Percentiles rank a stretch among this genome's conserved stretches.
These are phyloP conservation scores for Calonectria fujianensis DNA, from an alignment of 2,329 filamentous ascomycete species.

Conservation along the genomic window DNA sequence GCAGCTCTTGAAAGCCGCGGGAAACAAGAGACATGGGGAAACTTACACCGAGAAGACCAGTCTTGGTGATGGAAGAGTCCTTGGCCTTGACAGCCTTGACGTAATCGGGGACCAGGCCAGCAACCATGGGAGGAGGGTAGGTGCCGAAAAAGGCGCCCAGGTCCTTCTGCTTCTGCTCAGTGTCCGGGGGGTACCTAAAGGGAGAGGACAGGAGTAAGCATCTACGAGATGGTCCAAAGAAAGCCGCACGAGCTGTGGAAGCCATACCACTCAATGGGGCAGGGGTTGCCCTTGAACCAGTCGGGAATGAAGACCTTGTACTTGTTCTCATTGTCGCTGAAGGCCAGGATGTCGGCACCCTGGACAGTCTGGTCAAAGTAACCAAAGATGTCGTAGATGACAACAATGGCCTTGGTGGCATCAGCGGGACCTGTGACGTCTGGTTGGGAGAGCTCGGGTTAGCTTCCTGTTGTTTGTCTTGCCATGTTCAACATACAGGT, in stretches of 20 bases:
- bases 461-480: slow-evolving; percentile 16
- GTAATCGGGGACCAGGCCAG: slow-evolving; percentile 72
- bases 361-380: slow-evolving; percentile 82
- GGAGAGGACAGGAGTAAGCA: neutral
- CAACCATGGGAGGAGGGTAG: slow-evolving; percentile 68
- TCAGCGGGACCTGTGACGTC: slow-evolving; percentile 70
- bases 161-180: slow-evolving; percentile 76
- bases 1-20: slow-evolving; percentile 9
- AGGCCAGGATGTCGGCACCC: slow-evolving; percentile 80
- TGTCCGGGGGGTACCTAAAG: slow-evolving; percentile 77
- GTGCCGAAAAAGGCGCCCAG: slow-evolving; percentile 75
- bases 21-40: slow-evolving; percentile 8
- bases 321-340: slow-evolving; percentile 72
- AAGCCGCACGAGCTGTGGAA: no score
- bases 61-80: slow-evolving; percentile 74
- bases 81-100: slow-evolving; percentile 71
- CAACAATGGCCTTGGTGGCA: slow-evolving; percentile 75
- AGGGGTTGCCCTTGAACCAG: slow-evolving; percentile 87
- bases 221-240: neutral
- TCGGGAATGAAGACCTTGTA: slow-evolving; percentile 95
- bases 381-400: slow-evolving; percentile 81
- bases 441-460: slow-evolving; percentile 41
- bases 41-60: slow-evolving; percentile 77
- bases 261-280: slow-evolving; percentile 69
- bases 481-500: slow-evolving; percentile 63